Evolutionary conservation across 2,329 filamentous ascomycete species (phyloP).

Genomic region (Akanthomyces uredinophilus): DNA sequence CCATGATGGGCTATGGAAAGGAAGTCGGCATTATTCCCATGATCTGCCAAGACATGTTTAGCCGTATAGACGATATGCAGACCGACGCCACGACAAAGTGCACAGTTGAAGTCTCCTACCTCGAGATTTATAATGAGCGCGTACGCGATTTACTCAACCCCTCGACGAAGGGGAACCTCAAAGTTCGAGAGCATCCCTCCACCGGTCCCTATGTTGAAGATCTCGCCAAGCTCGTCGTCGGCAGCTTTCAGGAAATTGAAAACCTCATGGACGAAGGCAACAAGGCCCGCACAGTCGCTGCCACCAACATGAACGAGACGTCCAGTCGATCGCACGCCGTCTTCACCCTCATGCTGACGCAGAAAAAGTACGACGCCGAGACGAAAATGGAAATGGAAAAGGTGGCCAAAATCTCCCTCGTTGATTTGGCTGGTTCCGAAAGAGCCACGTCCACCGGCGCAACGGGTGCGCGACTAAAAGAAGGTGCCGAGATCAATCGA

Average conservation of each 20-base stretch:
- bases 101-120: slow-evolving; percentile 95
- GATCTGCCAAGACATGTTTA: slow-evolving; percentile 98
- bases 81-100: slow-evolving; percentile 73
- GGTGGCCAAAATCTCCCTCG: slow-evolving; percentile 94
- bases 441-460: slow-evolving; percentile 95
- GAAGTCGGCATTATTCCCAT: slow-evolving; percentile 93
- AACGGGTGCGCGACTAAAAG: slow-evolving; percentile 89
- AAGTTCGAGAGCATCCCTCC: slow-evolving; percentile 94
- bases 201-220: slow-evolving; percentile 98
- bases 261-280: slow-evolving; percentile 99
- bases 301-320: slow-evolving; percentile 99
- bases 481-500: slow-evolving; percentile 97
- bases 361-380: slow-evolving; percentile 85
- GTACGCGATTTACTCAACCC: slow-evolving; percentile 95
- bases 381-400: slow-evolving; percentile 98
- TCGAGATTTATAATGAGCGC: slow-evolving; percentile 98
- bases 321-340: slow-evolving; percentile 97
- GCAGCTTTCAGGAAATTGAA: slow-evolving; percentile 92
- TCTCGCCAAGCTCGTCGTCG: slow-evolving; percentile 88
- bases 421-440: slow-evolving; percentile 96
- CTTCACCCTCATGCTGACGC: slow-evolving; percentile 91
- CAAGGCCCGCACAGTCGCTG: slow-evolving; percentile 94
- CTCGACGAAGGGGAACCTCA: slow-evolving; percentile 90
- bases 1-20: slow-evolving; percentile 99
- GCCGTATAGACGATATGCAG: slow-evolving; percentile 67